Base-by-base conservation (phyloP, 352 stramenopile genomes). In the Hyaloperonospora arabidopsidis region DNA sequence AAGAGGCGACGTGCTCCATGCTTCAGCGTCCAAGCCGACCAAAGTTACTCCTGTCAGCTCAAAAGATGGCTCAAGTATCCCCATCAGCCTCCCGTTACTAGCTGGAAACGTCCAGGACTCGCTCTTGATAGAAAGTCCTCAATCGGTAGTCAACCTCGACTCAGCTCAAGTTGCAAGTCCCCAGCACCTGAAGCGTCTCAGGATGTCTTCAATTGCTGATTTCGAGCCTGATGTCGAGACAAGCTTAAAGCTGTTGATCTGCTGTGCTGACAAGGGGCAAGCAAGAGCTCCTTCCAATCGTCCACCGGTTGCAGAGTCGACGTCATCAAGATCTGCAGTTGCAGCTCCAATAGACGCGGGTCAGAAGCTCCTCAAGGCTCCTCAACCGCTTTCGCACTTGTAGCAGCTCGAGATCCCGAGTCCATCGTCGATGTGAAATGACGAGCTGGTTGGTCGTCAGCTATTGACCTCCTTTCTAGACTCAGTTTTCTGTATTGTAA, bases 21-120 rank as follows among this genome's bases (percentile, higher is more conserved):
- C 46, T 29, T 55, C 15, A 19, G 22, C 13, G 34, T 54, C 49
- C 6, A 46, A 60, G 28, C 17, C n/a, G 19, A 18, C 45, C 21
- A 46, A 34, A 17, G 32, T 32, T 13, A 50, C 51, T 35, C 43
- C 48, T 21, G 58, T 58, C 14, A 61, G 76, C 41, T 55, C 52
- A 4, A 65, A 70, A 57, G 73, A 81, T 22, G 71, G 68, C 18
- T 63, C 85, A 13, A 49, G 61, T 15, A 87, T 67, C 1, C 75
- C 78, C n/a, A 61, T 86, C 38, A 82, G 46, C 44, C 65, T 87
- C 0, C 74, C 75, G 1, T 75, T 70, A 1, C 61, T 86, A 17
- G 73, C 67, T 25, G 70, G 71, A 32, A 84, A 68, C 19, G 76
- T 87, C 25, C 73, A 87, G 59, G 72, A 89, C n/a, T 50, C 86